Percentiles rank a stretch among this genome's conserved stretches.
Conservation (phyloP, 345 rosid species). For the Fremontodendron californicum region DNA sequence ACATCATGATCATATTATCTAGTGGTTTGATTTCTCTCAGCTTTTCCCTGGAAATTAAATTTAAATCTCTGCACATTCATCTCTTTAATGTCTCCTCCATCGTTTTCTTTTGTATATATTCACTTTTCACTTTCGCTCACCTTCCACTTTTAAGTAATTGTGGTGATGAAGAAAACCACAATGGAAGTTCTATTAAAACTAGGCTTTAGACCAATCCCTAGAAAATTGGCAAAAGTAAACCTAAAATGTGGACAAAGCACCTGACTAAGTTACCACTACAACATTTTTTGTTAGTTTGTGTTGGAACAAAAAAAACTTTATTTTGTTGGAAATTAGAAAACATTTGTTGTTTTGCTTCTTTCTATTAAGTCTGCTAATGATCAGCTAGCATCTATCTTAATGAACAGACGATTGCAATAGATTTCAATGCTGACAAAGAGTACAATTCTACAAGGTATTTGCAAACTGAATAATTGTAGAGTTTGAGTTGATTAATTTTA, state of each 20-base stretch:
- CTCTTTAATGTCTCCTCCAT: background rate
- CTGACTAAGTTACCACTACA: constrained; percentile 7
- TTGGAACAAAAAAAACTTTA: background rate
- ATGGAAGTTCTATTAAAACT: background rate
- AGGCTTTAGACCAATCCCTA: background rate
- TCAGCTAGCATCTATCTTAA: background rate
- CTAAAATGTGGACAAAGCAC: background rate
- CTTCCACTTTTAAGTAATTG: background rate
- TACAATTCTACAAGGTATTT: background rate
- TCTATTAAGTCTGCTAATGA: background rate
- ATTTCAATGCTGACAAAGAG: background rate
- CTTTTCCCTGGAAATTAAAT: background rate
- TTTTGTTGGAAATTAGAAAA: background rate
- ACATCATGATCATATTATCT: background rate
- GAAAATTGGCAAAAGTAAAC: background rate
- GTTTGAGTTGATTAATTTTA: background rate
- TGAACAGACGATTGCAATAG: background rate
- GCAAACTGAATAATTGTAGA: background rate
- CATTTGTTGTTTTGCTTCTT: background rate
- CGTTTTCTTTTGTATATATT: background rate
- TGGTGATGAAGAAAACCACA: background rate
- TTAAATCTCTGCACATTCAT: background rate
- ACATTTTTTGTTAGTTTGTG: background rate
- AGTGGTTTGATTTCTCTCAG: background rate
- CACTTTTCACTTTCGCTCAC: background rate